Evolutionary conservation across 2,329 filamentous ascomycete species (phyloP).

Genomic region (Taxawa tesnikishii): DNA sequence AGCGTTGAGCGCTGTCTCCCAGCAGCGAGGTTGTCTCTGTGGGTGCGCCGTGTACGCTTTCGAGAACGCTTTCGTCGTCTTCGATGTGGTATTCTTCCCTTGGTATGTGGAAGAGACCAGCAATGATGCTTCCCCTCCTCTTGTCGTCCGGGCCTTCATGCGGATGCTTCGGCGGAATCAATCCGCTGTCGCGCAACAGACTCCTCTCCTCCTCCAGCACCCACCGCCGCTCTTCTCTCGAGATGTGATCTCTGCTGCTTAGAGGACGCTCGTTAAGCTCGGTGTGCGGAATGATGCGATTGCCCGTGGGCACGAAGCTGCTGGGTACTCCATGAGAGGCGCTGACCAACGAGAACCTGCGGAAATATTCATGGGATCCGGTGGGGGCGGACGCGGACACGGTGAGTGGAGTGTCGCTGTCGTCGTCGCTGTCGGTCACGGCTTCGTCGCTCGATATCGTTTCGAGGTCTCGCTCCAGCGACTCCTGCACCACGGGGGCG

Average conservation of each 20-base stretch:
- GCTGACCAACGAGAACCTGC: too few relatives aligned
- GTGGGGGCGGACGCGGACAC: too few relatives aligned
- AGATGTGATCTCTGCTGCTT: conserved; percentile 34
- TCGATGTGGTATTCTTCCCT: conserved; percentile 3
- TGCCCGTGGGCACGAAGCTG: too few relatives aligned
- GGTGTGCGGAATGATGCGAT: too few relatives aligned
- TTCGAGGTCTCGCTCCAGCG: too few relatives aligned
- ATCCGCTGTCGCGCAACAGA: conserved; percentile 46
- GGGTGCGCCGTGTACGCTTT: conserved; percentile 1
- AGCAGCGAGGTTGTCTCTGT: conserved; percentile 12
- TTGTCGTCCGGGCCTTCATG: conserved; percentile 12
- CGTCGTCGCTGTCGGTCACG: too few relatives aligned
- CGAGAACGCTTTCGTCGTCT: conserved; percentile 4
- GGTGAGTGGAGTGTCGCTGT: too few relatives aligned
- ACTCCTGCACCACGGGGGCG: too few relatives aligned
- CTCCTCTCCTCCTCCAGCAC: conserved; percentile 45
- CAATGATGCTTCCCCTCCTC: conserved; percentile 1
- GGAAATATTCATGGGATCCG: too few relatives aligned
- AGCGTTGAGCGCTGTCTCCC: conserved; percentile 18
- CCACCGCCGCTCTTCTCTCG: conserved; percentile 40
- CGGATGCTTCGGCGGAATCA: conserved; percentile 42
- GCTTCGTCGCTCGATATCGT: too few relatives aligned
- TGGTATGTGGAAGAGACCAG: conserved; percentile 4
- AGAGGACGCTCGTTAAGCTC: too few relatives aligned
- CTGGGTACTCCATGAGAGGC: too few relatives aligned